phyloP scores from a whole-genome alignment of 345 rosid species.

The Viola odorata region DNA sequence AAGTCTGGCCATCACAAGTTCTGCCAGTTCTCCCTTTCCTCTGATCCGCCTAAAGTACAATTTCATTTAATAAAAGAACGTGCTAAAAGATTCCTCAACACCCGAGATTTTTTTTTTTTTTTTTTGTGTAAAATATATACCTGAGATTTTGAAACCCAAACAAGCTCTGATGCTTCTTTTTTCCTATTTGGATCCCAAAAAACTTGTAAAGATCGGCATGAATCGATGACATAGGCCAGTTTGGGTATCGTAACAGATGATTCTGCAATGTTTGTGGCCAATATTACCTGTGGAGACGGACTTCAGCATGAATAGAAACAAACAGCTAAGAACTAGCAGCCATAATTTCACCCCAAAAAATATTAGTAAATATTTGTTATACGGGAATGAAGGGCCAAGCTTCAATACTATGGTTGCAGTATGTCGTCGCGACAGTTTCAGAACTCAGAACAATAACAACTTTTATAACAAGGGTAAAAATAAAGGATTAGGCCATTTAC shows the following conservation, averaged over 20 bases:
- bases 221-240: conserved; percentile 86
- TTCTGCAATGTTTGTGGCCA: conserved; percentile 95
- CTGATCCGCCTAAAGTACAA: conserved; percentile 73
- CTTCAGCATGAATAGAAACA: conserved; percentile 8
- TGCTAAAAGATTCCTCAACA: too few species aligned
- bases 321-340: not conserved
- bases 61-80: conserved; percentile 11
- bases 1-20: conserved; percentile 90
- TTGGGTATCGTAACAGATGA: conserved; percentile 95
- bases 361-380: too few species aligned
- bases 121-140: too few species aligned
- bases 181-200: conserved; percentile 64
- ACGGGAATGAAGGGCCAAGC: too few species aligned
- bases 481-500: not conserved
- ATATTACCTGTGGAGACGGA: conserved; percentile 53
- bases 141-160: conserved; percentile 95
- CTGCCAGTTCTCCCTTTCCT: conserved; percentile 95
- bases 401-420: too few species aligned
- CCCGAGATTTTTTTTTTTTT: too few species aligned
- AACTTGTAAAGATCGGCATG: conserved; percentile 90
- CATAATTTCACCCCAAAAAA: too few species aligned
- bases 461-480: not conserved
- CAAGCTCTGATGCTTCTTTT: conserved; percentile 66
- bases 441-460: too few species aligned
- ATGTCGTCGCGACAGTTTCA: too few species aligned